Evolutionary conservation across 176 grass and related monocot species (phyloP).

Genomic region (Aegilops umbellulata): DNA sequence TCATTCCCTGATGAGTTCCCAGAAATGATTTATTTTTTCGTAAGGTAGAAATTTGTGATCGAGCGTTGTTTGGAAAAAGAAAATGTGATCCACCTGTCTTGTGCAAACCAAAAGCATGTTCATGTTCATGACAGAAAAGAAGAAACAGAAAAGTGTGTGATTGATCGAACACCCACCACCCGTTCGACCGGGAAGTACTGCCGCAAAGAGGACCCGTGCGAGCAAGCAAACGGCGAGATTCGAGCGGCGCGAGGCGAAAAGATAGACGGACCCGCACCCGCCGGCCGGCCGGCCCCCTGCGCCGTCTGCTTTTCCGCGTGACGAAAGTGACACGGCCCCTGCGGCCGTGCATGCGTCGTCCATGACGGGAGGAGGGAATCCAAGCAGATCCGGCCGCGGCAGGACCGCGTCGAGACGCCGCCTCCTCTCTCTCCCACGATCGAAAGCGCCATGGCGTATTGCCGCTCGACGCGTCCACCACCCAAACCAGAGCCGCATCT

Average conservation of each 20-base stretch:
- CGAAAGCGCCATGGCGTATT: no score
- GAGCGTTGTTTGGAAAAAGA: no score
- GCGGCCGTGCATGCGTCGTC: background rate
- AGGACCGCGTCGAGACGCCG: constrained; percentile 37
- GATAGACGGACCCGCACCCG: background rate
- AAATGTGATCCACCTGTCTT: no score
- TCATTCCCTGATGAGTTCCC: no score
- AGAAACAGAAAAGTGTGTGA: no score
- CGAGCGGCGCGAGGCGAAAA: background rate
- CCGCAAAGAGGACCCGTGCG: background rate
- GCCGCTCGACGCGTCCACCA: no score
- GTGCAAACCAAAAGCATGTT: background rate
- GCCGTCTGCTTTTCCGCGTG: background rate
- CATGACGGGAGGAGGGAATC: background rate
- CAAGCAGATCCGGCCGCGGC: constrained; percentile 10
- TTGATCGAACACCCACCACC: background rate
- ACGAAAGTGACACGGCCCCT: background rate
- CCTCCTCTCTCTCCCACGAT: background rate
- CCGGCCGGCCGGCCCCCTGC: no score
- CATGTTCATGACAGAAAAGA: no score
- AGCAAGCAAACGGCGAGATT: background rate
- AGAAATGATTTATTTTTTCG: no score
- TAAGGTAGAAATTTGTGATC: no score
- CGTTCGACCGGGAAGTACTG: background rate
- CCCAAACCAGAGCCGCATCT: no score